Evolutionary conservation across 257 asterid genomes (phyloP), one percentile per base, ranked within the genome.

Genomic region (Solanum neorickii): DNA sequence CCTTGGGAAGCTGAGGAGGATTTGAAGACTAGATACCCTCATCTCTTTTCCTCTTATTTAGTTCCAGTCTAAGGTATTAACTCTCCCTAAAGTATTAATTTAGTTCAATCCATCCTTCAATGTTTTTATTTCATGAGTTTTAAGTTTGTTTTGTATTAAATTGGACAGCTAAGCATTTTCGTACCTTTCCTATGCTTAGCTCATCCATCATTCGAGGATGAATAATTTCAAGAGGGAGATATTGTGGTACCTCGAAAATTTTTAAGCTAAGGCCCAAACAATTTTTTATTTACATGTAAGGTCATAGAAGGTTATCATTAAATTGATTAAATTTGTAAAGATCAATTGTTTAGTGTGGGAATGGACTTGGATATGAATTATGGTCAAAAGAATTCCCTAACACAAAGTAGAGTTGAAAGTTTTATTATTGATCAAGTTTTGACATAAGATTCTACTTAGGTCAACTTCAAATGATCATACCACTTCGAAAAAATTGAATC

Each of bases 231-330:
- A 52, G 23, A 23, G n/a, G n/a, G 4, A 16, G 23, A 52, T 16
- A 52, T 52, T 52, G 10, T 52, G 18, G 7, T 23, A 52, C 10
- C n/a, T 3, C 4, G 0, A 52, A 6, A 2, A 0, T 1, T 16
- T 52, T 3, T 52, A 52, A 52, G n/a, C n/a, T 52, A 16, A 52
- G 62, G 10, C 62, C 10, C 1, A 0, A 18, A 52, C 10, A 23
- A 52, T 52, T 52, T 10, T 52, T 16, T 18, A 52, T 52, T 52
- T 52, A 52, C n/a, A 16, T 6, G n/a, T 18, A 52, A 52, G 62
- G 10, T 52, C 23, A 3, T 16, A 52, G 3, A 1, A 3, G 10
- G 62, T 7, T 23, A 18, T 52, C 18, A 9, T 52, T 52, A 52
- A 52, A 52, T 16, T 52, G 10, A 3, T 52, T 10, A 52, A 6